Base-by-base conservation (phyloP, 306 rosid genomes). In the Sophora flavescens region DNA sequence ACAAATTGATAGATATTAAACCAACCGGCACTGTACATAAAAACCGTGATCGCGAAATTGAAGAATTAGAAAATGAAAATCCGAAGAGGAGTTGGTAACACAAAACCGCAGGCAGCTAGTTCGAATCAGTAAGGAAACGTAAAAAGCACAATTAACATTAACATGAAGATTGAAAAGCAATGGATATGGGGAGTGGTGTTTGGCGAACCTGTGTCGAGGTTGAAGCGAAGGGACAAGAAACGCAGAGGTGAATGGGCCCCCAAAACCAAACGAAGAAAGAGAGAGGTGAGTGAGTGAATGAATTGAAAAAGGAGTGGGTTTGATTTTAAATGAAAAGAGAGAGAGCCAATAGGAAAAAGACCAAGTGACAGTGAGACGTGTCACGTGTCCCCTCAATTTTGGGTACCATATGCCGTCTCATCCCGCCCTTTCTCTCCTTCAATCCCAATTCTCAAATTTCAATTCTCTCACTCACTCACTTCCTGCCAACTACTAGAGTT, bases 281-380 rank as follows among this genome's bases (percentile, higher is more conserved):
- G 42, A 16, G 3, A 17, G 50, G 42, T 12, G 3, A 17, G 50
- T 3, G 36, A 52, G 18, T 6, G 12, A 10, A 41, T 54, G 65
- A 70, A 17, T 0, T 44, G 52, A 3, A 38, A 17, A 16, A 22
- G 8, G 11, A 38, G 58, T 54, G 47, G 41, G 35, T 58, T 75
- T 52, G 15, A 68, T 65, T 63, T 54, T 30, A 60, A 76, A 53
- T 48, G 38, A 6, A 61, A 68, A 33, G 44, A 61, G 32, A 62
- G 66, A 47, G 33, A 61, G 77, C 57, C 68, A 18, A 61, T 36
- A 1, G 26, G 54, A 10, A 68, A 60, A 68, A 39, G 9, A 60
- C 50, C 28, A 54, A 59, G 33, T 39, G 80, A 68, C 67, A 81
- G 77, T 8, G 68, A 30, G 53, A 6, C 28, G 32, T 51, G 77